A percentile compares a stretch with the other conserved stretches of the same genome.
phyloP scores from a whole-genome alignment of 2,329 filamentous ascomycete species.

The Fusarium papillatum region DNA sequence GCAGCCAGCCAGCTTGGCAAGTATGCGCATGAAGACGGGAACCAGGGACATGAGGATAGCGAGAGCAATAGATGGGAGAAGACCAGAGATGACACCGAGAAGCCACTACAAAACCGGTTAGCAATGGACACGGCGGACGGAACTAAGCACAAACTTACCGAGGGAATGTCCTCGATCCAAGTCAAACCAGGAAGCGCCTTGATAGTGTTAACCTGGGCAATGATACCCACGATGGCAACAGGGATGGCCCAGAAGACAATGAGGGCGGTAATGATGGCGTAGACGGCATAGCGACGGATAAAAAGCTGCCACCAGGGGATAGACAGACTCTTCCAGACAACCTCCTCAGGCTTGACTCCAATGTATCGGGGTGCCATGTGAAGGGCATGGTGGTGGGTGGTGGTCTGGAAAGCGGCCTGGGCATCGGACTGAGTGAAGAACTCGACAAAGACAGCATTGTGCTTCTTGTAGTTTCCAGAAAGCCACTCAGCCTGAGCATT shows the following conservation, averaged over 20 bases:
- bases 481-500: slow-evolving; percentile 74
- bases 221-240: slow-evolving; percentile 83
- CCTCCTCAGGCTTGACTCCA: slow-evolving; percentile 82
- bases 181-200: slow-evolving; percentile 75
- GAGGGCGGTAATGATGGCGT: slow-evolving; percentile 76
- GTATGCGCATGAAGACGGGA: slow-evolving; percentile 73
- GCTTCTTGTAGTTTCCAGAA: slow-evolving; percentile 72
- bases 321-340: slow-evolving; percentile 87
- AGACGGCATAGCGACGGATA: slow-evolving; percentile 74
- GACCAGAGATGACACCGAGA: slow-evolving; percentile 84
- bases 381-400: slow-evolving; percentile 84
- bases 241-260: slow-evolving; percentile 89
- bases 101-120: slow-evolving; percentile 56
- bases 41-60: slow-evolving; percentile 87
- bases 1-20: slow-evolving; percentile 84
- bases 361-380: slow-evolving; percentile 90
- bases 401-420: slow-evolving; percentile 85
- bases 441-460: slow-evolving; percentile 91
- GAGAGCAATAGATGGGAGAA: slow-evolving; percentile 84
- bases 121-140: neutral
- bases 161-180: slow-evolving; percentile 82
- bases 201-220: slow-evolving; percentile 87
- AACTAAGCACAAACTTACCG: slow-evolving; percentile 29
- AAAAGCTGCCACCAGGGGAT: slow-evolving; percentile 81
- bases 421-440: slow-evolving; percentile 87